Evolutionary conservation across 345 rosid species (phyloP).

Genomic region (Raphanus sativus): DNA sequence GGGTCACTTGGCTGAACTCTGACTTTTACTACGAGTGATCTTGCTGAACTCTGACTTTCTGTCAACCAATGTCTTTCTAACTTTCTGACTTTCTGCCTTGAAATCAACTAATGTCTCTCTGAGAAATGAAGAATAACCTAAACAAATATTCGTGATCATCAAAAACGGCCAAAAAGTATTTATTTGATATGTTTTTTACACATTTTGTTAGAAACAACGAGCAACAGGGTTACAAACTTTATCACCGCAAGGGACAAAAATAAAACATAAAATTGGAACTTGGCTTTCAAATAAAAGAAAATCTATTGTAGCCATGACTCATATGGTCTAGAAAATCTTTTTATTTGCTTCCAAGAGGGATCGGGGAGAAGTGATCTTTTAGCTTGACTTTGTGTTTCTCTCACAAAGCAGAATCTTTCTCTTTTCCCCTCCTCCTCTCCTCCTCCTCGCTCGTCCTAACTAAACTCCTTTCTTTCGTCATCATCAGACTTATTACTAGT

Average conservation of each 20-base stretch:
- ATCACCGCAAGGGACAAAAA: conserved; percentile 22
- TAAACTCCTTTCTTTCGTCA: conserved; percentile 27
- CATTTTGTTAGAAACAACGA: conserved; percentile 28
- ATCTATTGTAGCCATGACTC: conserved; percentile 26
- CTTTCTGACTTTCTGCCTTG: too few relatives aligned
- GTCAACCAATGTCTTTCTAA: too few relatives aligned
- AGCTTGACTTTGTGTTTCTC: conserved; percentile 35
- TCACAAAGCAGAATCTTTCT: conserved; percentile 29
- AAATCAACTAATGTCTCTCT: background rate
- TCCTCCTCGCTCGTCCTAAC: conserved; percentile 25
- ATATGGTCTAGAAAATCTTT: background rate
- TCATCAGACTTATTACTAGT: conserved; percentile 12
- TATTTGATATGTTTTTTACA: conserved; percentile 28
- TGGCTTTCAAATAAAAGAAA: background rate
- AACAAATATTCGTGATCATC: background rate
- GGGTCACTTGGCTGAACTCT: too few relatives aligned
- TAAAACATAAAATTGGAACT: conserved; percentile 15
- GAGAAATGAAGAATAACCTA: too few relatives aligned
- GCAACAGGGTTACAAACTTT: conserved; percentile 19
- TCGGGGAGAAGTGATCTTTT: conserved; percentile 33
- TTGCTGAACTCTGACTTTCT: too few relatives aligned
- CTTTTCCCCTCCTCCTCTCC: conserved; percentile 15
- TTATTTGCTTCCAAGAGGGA: conserved; percentile 40
- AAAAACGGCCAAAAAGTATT: conserved; percentile 11
- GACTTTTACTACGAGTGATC: too few relatives aligned